A percentile compares a stretch with the other conserved stretches of the same genome.
Conservation (phyloP, 257 asterid species). For the Solanum infundibuliforme region DNA sequence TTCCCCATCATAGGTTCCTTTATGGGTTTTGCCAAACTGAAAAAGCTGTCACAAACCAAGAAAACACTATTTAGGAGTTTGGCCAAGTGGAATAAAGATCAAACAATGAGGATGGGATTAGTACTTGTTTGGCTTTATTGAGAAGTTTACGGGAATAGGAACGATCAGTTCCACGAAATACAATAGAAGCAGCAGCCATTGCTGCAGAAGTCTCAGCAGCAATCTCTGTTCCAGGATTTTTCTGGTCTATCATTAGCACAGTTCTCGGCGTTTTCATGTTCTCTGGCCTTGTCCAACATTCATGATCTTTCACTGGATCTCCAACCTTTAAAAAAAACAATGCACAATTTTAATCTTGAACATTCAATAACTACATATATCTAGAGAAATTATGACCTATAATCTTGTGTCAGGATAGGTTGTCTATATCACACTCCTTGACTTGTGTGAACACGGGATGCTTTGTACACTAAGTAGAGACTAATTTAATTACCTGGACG, state of each 20-base stretch:
- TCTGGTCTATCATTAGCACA: slow-evolving; percentile 37
- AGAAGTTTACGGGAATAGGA: slow-evolving; percentile 34
- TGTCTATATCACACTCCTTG: not conserved
- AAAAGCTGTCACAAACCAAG: slow-evolving; percentile 29
- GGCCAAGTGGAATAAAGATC: not conserved
- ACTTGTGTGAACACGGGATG: not conserved
- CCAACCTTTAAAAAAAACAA: slow-evolving; percentile 48
- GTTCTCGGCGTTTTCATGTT: slow-evolving; percentile 62
- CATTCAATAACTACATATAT: not conserved
- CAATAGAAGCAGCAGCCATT: slow-evolving; percentile 60
- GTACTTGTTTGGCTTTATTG: slow-evolving; percentile 33
- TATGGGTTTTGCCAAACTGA: slow-evolving; percentile 38
- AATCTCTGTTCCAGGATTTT: slow-evolving; percentile 65
- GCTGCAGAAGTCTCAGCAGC: slow-evolving; percentile 81
- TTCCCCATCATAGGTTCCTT: slow-evolving; percentile 82
- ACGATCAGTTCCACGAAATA: slow-evolving; percentile 25
- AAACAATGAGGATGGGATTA: not conserved
- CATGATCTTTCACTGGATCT: slow-evolving; percentile 64
- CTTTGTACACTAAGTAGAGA: not conserved
- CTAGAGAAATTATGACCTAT: not conserved
- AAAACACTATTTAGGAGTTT: not conserved
- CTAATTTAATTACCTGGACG: slow-evolving; percentile 39
- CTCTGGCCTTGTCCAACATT: slow-evolving; percentile 74
- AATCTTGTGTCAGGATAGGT: not conserved
- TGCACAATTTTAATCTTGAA: not conserved